Percentiles rank a stretch among this genome's conserved stretches.
phyloP scores from a whole-genome alignment of 1,284 basidiomycete species.

The Rhodotorula sp. region DNA sequence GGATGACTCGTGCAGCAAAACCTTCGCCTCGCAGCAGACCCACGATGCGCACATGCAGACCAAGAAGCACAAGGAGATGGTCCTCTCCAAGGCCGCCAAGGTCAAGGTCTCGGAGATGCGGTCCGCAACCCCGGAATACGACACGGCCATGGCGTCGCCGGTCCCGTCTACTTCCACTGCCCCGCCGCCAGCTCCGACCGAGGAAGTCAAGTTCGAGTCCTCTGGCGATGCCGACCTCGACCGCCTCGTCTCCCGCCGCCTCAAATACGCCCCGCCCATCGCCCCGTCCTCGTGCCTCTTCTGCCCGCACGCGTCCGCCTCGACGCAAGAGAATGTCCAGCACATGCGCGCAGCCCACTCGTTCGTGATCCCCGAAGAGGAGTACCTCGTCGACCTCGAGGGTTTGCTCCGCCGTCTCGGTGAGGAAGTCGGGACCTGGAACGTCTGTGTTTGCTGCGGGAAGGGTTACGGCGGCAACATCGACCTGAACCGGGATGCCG shows the following conservation, averaged over 20 bases:
- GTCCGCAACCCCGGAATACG: conserved; percentile 6
- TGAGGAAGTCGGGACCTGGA: conserved; percentile 88
- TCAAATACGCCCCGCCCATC: conserved; percentile 58
- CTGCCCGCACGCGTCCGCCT: conserved; percentile 60
- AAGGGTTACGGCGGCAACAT: conserved; percentile 55
- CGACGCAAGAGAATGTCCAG: conserved; percentile 62
- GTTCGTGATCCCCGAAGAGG: conserved; percentile 93
- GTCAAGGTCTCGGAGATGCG: conserved; percentile 34
- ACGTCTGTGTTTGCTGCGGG: conserved; percentile 84
- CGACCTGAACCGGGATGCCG: conserved; percentile 56
- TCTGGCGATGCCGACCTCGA: conserved; percentile 74
- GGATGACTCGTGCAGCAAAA: conserved; percentile 64
- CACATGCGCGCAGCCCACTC: conserved; percentile 89
- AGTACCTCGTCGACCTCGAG: conserved; percentile 78
- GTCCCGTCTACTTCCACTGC: conserved; percentile 33
- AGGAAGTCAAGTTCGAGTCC: conserved; percentile 56
- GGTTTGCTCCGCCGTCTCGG: conserved; percentile 85
- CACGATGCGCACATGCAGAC: conserved; percentile 83
- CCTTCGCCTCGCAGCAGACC: conserved; percentile 84
- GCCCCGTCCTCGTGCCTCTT: conserved; percentile 67
- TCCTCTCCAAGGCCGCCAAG: conserved; percentile 54
- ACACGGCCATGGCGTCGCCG: conserved; percentile 28
- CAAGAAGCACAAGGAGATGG: conserved; percentile 84
- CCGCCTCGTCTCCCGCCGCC: conserved; percentile 60
- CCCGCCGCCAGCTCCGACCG: conserved; percentile 27